These are phyloP conservation scores for Talaromyces ruber DNA, from an alignment of 495 filamentous ascomycete genomes.

Conservation along the genomic window DNA sequence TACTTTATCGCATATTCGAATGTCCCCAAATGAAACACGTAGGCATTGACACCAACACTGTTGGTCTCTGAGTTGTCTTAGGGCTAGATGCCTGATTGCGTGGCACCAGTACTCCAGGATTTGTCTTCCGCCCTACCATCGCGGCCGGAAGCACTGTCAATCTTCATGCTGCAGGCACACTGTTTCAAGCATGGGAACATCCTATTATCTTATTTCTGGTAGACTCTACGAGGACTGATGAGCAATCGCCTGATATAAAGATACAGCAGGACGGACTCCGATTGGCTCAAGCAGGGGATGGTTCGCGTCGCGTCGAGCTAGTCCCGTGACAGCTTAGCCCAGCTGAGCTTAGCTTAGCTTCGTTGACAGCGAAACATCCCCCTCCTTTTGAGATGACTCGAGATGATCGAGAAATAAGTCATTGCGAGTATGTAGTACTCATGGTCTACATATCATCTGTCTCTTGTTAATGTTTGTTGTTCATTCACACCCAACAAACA, in stretches of 20 bases:
- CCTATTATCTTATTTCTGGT: no score
- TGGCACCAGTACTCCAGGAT: background rate
- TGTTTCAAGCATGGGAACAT: background rate
- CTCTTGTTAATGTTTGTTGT: background rate
- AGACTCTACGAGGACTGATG: background rate
- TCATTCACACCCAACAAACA: background rate
- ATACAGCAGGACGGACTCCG: background rate
- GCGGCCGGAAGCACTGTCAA: background rate
- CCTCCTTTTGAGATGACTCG: background rate
- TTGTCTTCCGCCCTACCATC: background rate
- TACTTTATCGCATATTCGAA: background rate
- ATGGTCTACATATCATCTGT: no score
- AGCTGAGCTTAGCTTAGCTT: background rate
- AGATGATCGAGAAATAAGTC: background rate
- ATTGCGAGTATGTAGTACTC: background rate
- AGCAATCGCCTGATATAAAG: background rate
- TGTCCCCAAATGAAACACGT: background rate
- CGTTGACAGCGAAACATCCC: background rate
- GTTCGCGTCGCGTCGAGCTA: conserved; percentile 2
- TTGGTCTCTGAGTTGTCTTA: background rate
- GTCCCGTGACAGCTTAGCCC: background rate
- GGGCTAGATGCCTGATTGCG: background rate
- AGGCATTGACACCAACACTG: background rate
- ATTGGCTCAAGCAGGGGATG: background rate
- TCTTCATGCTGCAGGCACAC: background rate